Conservation (phyloP, 371 early-diverging fungal genomes). For the Coemansia sp. region DNA sequence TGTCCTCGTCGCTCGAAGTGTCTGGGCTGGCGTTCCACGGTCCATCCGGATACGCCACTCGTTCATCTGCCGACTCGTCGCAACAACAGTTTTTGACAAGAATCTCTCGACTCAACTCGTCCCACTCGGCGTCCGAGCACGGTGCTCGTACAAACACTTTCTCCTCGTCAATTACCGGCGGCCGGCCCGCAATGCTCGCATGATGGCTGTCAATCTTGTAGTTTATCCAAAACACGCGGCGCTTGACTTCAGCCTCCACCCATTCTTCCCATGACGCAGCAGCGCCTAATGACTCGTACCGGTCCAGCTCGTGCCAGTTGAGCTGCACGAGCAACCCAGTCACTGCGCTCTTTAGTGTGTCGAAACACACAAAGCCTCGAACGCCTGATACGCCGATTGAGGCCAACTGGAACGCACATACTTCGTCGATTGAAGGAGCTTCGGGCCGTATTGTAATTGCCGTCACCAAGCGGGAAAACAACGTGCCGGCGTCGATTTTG, state of each 20-base stretch:
- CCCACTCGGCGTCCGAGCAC: conserved; percentile 31
- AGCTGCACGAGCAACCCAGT: conserved; percentile 30
- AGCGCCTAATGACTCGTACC: conserved; percentile 5
- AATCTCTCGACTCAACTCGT: conserved; percentile 20
- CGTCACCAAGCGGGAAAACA: conserved; percentile 11
- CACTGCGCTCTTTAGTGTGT: conserved; percentile 23
- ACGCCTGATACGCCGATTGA: conserved; percentile 5
- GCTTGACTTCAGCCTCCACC: conserved; percentile 33
- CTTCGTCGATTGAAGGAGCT: conserved; percentile 17
- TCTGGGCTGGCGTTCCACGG: not conserved
- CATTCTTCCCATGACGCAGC: conserved; percentile 33
- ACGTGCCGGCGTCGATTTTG: not conserved
- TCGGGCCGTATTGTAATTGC: conserved; percentile 9
- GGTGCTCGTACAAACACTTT: conserved; percentile 8
- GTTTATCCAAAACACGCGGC: conserved; percentile 36
- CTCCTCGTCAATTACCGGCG: conserved; percentile 8
- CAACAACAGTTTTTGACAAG: conserved; percentile 11
- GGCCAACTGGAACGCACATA: conserved; percentile 30
- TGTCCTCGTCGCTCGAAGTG: not conserved
- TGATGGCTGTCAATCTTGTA: conserved; percentile 25
- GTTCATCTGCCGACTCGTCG: not conserved
- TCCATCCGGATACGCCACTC: conserved; percentile 3
- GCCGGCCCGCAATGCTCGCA: conserved; percentile 10
- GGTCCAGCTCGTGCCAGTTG: conserved; percentile 40
- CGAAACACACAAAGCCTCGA: conserved; percentile 15